Evolutionary conservation across 257 asterid species (phyloP), one percentile per base, ranked within the genome.

Genomic region (Apocynum venetum): DNA sequence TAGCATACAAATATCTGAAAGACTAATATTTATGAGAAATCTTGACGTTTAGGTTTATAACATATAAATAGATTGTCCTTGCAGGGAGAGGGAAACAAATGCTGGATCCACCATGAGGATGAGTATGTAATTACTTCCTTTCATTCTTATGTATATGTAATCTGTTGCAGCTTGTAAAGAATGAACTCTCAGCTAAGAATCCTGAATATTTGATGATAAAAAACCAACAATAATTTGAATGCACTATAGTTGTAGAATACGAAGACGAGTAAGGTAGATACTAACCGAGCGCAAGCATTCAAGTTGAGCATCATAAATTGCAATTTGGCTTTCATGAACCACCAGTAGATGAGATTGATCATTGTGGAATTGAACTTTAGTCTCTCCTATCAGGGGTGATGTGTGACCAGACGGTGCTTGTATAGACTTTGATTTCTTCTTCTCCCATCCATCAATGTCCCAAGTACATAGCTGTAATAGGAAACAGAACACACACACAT

Each of bases 401-500:
- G 83, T 70, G 71, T 83, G 92, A 76, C 96, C 97, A 38, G 96
- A 88, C 15, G 96, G 94, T 8, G 88, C 91, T 83, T 90, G 98
- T 69, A 94, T 86, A 57, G 93, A 81, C 77, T 91, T 84, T n/a
- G 92, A 78, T 83, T 88, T 94, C 85, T 88, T 90, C 91, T 88
- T 94, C 85, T 94, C 97, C 98, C 97, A 94, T 69, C 94, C 94
- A 81, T 94, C 98, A 78, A 92, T 91, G 77, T 78, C 91, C 98
- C 98, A 94, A 52, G 92, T 69, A 72, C 89, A 92, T 12, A 94
- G 88, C 98, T 94, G 91, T 78, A 84, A 19, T 47, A 73, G 36
- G 63, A 49, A 19, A 79, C 72, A 57, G 73, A 19, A 55, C 31
- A 17, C 61, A 55, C 61, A 55, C 60, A 53, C 25, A 53, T 17